These are phyloP conservation scores for Fusarium pseudonygamai DNA, from an alignment of 2,329 filamentous ascomycete species.

Conservation along the genomic window DNA sequence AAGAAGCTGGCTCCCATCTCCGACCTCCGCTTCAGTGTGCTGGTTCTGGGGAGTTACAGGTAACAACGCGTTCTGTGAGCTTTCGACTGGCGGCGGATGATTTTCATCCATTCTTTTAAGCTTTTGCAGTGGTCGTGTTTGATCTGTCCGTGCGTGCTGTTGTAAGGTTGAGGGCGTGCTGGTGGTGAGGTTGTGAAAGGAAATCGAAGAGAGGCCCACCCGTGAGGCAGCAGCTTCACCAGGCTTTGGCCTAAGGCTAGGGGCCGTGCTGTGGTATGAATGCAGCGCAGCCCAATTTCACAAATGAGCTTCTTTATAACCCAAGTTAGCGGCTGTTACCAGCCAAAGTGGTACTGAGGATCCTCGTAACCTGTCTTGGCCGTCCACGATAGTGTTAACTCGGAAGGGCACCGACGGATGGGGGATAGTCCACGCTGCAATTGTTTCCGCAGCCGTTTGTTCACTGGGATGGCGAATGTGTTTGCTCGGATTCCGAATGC, in stretches of 20 bases:
- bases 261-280: neutral
- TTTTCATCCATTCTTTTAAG: rapidly evolving
- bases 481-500: too few species aligned
- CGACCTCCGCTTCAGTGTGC: neutral
- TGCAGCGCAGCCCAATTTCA: neutral
- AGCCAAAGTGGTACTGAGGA: neutral
- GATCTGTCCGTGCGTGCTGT: too few species aligned
- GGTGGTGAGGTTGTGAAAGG: neutral
- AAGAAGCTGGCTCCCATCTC: neutral
- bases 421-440: rapidly evolving
- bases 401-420: rapidly evolving
- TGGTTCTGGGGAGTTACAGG: neutral
- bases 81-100: neutral
- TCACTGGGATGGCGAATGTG: rapidly evolving
- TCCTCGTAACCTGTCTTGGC: rapidly evolving
- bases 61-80: rapidly evolving
- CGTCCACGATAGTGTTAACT: neutral
- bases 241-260: neutral
- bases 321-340: neutral
- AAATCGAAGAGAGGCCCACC: neutral
- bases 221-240: neutral
- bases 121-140: too few species aligned
- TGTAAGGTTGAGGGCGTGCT: rapidly evolving
- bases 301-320: rapidly evolving
- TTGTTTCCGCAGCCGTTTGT: too few species aligned